Evolutionary conservation across 2,329 filamentous ascomycete species (phyloP).

Genomic region (Nothomitra cinnamomea): DNA sequence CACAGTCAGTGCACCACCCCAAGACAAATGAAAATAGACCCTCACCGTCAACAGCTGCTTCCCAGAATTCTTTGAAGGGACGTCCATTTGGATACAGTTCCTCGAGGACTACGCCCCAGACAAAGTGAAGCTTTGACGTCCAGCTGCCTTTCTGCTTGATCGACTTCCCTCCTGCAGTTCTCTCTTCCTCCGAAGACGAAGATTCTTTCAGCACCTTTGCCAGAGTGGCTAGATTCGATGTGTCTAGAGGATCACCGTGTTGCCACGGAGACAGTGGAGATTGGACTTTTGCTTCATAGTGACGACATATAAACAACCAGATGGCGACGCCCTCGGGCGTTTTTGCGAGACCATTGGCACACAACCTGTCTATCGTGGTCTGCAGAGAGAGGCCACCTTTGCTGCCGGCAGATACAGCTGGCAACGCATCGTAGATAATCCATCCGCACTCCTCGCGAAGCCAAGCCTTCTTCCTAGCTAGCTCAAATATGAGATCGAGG

Average conservation of each 20-base stretch:
- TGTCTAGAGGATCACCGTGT: conserved; percentile 51
- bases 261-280: conserved; percentile 58
- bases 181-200: conserved; percentile 18
- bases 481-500: conserved; percentile 54
- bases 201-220: conserved; percentile 65
- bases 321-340: conserved; percentile 81
- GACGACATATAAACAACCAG: conserved; percentile 54
- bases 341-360: conserved; percentile 49
- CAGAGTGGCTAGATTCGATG: conserved; percentile 49
- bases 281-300: conserved; percentile 42
- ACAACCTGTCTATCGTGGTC: conserved; percentile 43
- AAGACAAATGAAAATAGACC: conserved; percentile 10
- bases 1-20: background rate
- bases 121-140: conserved; percentile 69
- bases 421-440: conserved; percentile 57
- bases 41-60: conserved; percentile 69
- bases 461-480: conserved; percentile 75
- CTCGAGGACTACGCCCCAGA: conserved; percentile 64
- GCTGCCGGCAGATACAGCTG: conserved; percentile 29
- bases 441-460: conserved; percentile 74
- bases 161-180: conserved; percentile 10
- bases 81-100: conserved; percentile 20
- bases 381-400: conserved; percentile 34
- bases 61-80: conserved; percentile 65
- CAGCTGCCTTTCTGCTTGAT: conserved; percentile 49